Base-by-base conservation (phyloP, 441 rosid species). In the Jatropha podagrica region DNA sequence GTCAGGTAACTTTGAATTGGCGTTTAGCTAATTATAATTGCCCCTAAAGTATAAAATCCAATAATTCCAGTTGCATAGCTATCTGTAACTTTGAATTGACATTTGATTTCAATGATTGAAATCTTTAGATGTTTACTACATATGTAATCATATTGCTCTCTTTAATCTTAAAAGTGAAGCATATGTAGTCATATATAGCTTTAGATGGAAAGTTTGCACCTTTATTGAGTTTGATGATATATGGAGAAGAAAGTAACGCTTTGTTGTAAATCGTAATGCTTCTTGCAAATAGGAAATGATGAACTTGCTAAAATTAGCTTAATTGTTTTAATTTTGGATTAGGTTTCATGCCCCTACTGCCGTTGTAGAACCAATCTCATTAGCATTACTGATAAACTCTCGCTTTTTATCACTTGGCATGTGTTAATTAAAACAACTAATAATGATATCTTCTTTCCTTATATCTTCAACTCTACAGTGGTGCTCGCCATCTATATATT, bases 1-100 rank as follows among this genome's bases (percentile, higher is more conserved):
- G 97, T 54, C 95, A 87, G 97, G 96, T 92, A 78, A 77, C 8
- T 58, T 40, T 7, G 26, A 69, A 27, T 44, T 61, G 23, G 58
- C n/a, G 2, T 55, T 65, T 48, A 2, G 32, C 1, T 32, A 32
- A 32, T 32, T 32, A 2, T 32, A 32, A 32, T 32, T 32, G 32
- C 32, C 32, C 32, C 32, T 32, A 32, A 32, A 32, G 32, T 32
- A 32, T 32, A 32, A 32, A 32, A 32, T 32, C 2, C 32, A 32
- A 32, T 32, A 32, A 32, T 32, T 32, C 32, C 1, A 2, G 32
- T 32, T 32, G 32, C 1, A 32, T 32, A 32, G 32, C 32, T 32
- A 32, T 32, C 32, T 32, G 95, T 92, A 78, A 77, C 8, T 58
- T 40, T 7, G 26, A 69, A 27, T 44, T 61, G 23, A 17, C 20